A percentile compares a stretch with the other conserved stretches of the same genome.
Evolutionary conservation across 495 filamentous ascomycete genomes (phyloP).

Genomic region (Lichenothelia convexa): DNA sequence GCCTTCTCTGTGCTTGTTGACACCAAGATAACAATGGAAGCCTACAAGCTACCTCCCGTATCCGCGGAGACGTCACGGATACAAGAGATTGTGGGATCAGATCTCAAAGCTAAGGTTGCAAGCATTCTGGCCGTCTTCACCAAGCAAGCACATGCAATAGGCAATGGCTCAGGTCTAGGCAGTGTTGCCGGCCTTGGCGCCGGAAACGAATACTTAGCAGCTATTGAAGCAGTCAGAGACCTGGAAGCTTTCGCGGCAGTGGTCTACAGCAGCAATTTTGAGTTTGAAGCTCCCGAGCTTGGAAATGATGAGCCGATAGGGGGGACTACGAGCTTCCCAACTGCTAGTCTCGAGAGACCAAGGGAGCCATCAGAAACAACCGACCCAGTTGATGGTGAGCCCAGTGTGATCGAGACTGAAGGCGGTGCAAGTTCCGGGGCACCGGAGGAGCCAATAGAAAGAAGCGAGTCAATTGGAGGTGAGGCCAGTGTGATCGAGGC

Average conservation of each 20-base stretch:
- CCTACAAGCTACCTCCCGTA: slow-evolving; percentile 43
- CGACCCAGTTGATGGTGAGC: neutral
- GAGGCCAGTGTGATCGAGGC: slow-evolving; percentile 18
- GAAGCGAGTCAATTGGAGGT: slow-evolving; percentile 26
- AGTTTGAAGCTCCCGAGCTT: slow-evolving; percentile 37
- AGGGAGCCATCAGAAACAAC: neutral
- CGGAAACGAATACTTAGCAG: slow-evolving; percentile 67
- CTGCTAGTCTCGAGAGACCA: neutral
- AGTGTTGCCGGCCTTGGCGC: slow-evolving; percentile 3
- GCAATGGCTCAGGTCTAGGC: slow-evolving; percentile 11
- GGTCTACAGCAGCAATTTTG: slow-evolving; percentile 84
- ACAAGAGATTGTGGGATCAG: slow-evolving; percentile 22
- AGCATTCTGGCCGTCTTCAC: slow-evolving; percentile 74
- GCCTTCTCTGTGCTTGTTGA: slow-evolving; percentile 69
- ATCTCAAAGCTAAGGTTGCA: slow-evolving; percentile 58
- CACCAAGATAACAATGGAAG: slow-evolving; percentile 52
- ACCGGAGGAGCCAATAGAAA: slow-evolving; percentile 7
- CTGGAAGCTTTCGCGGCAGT: slow-evolving; percentile 90
- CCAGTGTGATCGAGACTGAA: neutral
- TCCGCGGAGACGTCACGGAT: slow-evolving; percentile 23
- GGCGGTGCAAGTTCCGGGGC: slow-evolving; percentile 2
- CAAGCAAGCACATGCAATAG: slow-evolving; percentile 71
- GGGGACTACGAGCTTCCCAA: slow-evolving; percentile 7
- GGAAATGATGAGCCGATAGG: slow-evolving; percentile 10
- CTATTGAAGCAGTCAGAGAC: slow-evolving; percentile 56